phyloP scores from a whole-genome alignment of 1,139 yeast genomes.

The Hansenula lynferdii region DNA sequence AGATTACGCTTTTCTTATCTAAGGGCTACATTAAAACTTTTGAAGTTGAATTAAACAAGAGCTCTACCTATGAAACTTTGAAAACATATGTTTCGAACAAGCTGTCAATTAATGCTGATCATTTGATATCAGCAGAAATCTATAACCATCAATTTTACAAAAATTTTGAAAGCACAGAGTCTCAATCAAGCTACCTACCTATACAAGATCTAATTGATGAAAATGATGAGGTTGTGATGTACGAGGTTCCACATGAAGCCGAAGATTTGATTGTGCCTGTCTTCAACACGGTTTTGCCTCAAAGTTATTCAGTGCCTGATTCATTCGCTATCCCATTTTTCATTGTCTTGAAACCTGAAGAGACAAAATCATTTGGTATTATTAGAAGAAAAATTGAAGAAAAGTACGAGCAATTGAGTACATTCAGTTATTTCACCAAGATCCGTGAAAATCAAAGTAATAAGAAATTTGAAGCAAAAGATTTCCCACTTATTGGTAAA shows the following conservation, averaged over 20 bases:
- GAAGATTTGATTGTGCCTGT: slow-evolving; percentile 65
- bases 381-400: slow-evolving; percentile 54
- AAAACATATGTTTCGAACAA: slow-evolving; percentile 54
- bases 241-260: slow-evolving; percentile 47
- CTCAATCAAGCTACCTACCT: slow-evolving; percentile 56
- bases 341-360: slow-evolving; percentile 46
- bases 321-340: slow-evolving; percentile 76
- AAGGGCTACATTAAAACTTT: slow-evolving; percentile 43
- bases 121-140: slow-evolving; percentile 63
- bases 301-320: slow-evolving; percentile 31
- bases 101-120: slow-evolving; percentile 36
- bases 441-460: slow-evolving; percentile 12
- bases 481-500: slow-evolving; percentile 23
- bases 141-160: slow-evolving; percentile 66
- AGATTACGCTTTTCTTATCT: slow-evolving; percentile 58
- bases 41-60: slow-evolving; percentile 69
- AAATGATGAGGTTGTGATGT: slow-evolving; percentile 65
- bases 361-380: slow-evolving; percentile 45
- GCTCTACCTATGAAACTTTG: slow-evolving; percentile 62
- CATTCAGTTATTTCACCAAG: slow-evolving; percentile 24
- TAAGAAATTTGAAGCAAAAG: slow-evolving; percentile 6
- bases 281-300: slow-evolving; percentile 45
- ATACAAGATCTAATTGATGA: slow-evolving; percentile 64
- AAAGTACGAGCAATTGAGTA: slow-evolving; percentile 35
- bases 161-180: slow-evolving; percentile 58